Conservation (phyloP, 2,329 filamentous ascomycete genomes). For the Cladosporium austrohemisphaericum region DNA sequence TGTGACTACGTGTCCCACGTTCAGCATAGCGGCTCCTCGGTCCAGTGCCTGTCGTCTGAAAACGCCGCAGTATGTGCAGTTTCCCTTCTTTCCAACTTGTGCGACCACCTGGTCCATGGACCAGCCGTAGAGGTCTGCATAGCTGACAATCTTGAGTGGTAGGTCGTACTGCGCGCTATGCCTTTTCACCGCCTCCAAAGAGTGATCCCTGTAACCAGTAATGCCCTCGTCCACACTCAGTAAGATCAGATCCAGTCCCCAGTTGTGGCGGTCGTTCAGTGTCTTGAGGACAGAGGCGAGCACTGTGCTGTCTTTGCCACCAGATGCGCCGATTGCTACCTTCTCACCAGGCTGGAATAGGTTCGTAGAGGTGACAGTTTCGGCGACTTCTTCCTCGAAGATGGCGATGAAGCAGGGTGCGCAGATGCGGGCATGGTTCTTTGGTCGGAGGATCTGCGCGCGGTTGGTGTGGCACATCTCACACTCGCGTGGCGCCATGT, state of each 20-base stretch:
- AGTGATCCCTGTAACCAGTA: conserved; percentile 93
- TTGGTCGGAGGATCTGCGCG: conserved; percentile 87
- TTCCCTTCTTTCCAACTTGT: conserved; percentile 94
- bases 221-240: conserved; percentile 97
- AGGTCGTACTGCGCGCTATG: conserved; percentile 90
- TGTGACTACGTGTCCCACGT: conserved; percentile 89
- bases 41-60: conserved; percentile 93
- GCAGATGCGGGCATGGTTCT: conserved; percentile 92
- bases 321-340: conserved; percentile 91
- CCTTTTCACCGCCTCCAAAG: conserved; percentile 90
- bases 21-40: conserved; percentile 80
- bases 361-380: conserved; percentile 78
- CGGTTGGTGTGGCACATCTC: conserved; percentile 70
- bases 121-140: conserved; percentile 93
- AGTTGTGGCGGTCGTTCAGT: conserved; percentile 82
- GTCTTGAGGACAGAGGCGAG: conserved; percentile 92
- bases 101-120: conserved; percentile 99
- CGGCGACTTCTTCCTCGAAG: conserved; percentile 91
- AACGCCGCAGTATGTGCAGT: conserved; percentile 98
- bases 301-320: conserved; percentile 96
- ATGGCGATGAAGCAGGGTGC: conserved; percentile 78
- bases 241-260: conserved; percentile 79
- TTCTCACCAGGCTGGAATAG: conserved; percentile 81
- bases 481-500: conserved; percentile 75
- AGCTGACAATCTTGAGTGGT: conserved; percentile 86